Percentiles rank a stretch among this genome's conserved stretches.
Evolutionary conservation across 2,329 filamentous ascomycete genomes (phyloP).

Genomic region (Beauveria medogensis): DNA sequence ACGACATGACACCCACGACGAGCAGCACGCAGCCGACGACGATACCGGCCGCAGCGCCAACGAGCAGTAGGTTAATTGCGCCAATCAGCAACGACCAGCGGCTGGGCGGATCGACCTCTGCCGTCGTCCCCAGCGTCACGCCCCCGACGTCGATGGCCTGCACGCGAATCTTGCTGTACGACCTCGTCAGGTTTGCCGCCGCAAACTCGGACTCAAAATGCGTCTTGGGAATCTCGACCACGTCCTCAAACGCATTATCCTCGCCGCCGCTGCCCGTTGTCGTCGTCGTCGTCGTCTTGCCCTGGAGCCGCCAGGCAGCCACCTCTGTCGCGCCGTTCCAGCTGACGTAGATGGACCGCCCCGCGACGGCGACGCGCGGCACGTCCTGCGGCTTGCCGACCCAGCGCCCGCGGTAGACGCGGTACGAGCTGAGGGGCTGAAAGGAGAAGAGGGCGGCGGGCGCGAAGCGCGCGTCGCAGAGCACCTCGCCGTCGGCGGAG

Average conservation of each 20-base stretch:
- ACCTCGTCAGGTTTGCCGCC: neutral
- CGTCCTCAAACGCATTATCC: neutral
- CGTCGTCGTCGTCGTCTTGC: neutral
- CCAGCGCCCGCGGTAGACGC: slow-evolving; percentile 9
- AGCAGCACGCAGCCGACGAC: neutral
- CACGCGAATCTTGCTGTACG: neutral
- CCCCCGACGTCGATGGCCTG: neutral
- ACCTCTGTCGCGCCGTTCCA: slow-evolving; percentile 15
- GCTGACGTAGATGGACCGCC: slow-evolving; percentile 8
- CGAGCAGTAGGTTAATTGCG: neutral
- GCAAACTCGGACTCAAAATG: slow-evolving; percentile 5
- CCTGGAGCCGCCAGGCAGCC: slow-evolving; percentile 10
- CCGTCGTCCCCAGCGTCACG: slow-evolving; percentile 6
- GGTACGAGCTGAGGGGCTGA: slow-evolving; percentile 12
- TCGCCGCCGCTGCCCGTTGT: neutral
- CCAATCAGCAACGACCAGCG: neutral
- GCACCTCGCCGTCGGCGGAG: slow-evolving; percentile 32
- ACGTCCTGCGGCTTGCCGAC: slow-evolving; percentile 4
- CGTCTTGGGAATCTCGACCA: neutral
- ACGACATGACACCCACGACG: neutral
- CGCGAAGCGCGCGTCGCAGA: slow-evolving; percentile 35
- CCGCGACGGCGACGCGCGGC: slow-evolving; percentile 8
- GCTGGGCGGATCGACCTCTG: neutral
- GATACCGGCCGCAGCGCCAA: neutral
- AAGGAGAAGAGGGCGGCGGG: slow-evolving; percentile 10